Percentiles rank a stretch among this genome's conserved stretches.
These are phyloP conservation scores for Arthroderma uncinatum DNA, from an alignment of 2,329 filamentous ascomycete genomes.

Conservation along the genomic window DNA sequence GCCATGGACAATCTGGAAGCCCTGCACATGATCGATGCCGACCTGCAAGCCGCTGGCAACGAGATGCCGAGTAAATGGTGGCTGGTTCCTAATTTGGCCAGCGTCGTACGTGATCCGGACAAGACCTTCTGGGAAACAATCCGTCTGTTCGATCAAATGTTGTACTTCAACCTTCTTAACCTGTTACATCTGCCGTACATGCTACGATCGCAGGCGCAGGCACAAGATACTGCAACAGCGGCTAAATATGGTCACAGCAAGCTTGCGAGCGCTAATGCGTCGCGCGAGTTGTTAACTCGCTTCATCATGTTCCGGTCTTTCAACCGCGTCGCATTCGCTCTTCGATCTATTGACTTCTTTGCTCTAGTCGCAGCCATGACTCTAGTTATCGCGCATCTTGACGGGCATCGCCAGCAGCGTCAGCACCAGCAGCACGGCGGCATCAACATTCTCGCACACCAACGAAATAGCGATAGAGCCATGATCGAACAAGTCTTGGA, in stretches of 20 bases:
- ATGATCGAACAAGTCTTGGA: conserved; percentile 31
- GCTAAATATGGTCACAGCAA: conserved; percentile 40
- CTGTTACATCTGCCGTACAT: conserved; percentile 48
- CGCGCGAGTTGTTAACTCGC: conserved; percentile 41
- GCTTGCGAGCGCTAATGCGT: conserved; percentile 40
- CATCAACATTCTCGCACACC: conserved; percentile 22
- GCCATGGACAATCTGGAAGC: conserved; percentile 26
- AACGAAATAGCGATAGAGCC: conserved; percentile 32
- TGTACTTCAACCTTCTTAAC: conserved; percentile 42
- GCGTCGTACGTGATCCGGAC: conserved; percentile 7
- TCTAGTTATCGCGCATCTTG: conserved; percentile 20
- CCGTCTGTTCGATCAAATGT: conserved; percentile 39
- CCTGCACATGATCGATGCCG: conserved; percentile 35
- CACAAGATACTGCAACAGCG: conserved; percentile 14
- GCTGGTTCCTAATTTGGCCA: conserved; percentile 21
- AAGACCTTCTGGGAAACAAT: conserved; percentile 23
- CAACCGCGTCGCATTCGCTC: conserved; percentile 17
- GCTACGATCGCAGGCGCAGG: conserved; percentile 27
- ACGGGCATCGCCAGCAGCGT: conserved; percentile 13
- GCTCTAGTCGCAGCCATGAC: conserved; percentile 21
- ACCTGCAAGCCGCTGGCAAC: conserved; percentile 34
- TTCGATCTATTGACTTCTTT: conserved; percentile 21
- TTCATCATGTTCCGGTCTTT: conserved; percentile 39
- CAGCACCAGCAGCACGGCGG: neutral
- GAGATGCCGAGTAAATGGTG: conserved; percentile 40